A percentile compares a stretch with the other conserved stretches of the same genome.
Evolutionary conservation across 73 alveolate genomes (phyloP).

Genomic region (Paramecium primaurelia): DNA sequence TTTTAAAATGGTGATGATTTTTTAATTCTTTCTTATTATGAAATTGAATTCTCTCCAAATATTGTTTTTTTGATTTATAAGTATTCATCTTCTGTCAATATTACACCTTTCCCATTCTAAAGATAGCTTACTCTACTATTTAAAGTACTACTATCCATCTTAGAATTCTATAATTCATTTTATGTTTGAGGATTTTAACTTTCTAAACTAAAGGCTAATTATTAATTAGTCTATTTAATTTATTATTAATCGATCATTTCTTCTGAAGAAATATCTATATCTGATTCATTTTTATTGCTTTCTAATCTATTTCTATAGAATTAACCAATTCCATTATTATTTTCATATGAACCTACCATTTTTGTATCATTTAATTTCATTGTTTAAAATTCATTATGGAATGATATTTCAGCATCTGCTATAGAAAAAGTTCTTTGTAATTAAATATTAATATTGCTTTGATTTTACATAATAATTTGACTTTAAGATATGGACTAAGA

Average conservation of each 20-base stretch:
- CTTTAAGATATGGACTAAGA: background rate
- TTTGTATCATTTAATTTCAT: background rate
- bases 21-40: background rate
- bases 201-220: background rate
- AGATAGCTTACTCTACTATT: background rate
- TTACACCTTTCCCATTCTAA: background rate
- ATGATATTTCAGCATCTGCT: background rate
- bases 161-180: background rate
- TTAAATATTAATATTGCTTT: background rate
- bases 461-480: background rate
- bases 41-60: background rate
- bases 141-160: background rate
- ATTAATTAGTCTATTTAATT: background rate
- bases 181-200: background rate
- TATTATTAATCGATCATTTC: background rate
- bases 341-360: background rate
- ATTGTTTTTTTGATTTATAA: background rate
- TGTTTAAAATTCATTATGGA: background rate
- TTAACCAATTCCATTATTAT: background rate
- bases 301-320: conserved; percentile 8
- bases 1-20: background rate
- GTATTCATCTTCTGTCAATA: background rate
- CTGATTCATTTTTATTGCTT: background rate
- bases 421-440: background rate
- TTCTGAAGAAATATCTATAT: background rate